phyloP scores from a whole-genome alignment of 2,329 filamentous ascomycete genomes.

The Coccinonectria pachysandricola region DNA sequence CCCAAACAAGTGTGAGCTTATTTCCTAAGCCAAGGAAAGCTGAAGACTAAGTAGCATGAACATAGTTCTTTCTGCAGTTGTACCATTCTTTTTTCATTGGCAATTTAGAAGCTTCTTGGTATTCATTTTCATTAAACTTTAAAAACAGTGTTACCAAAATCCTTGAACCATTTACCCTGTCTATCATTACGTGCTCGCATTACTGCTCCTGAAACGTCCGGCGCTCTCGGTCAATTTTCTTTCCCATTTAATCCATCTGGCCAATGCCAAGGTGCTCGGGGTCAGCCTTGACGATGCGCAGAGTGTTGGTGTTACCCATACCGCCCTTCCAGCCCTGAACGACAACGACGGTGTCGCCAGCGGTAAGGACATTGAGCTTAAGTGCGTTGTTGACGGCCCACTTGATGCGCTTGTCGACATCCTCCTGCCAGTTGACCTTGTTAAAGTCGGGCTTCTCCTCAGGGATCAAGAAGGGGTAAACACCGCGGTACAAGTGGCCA shows the following conservation, averaged over 20 bases:
- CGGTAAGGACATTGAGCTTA: conserved; percentile 63
- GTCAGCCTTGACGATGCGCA: conserved; percentile 53
- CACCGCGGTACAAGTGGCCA: conserved; percentile 90
- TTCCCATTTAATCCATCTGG: conserved; percentile 24
- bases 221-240: too few species aligned
- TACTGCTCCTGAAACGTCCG: too few species aligned
- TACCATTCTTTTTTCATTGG: too few species aligned
- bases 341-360: conserved; percentile 68
- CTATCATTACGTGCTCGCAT: conserved; percentile 22
- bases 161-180: conserved; percentile 18
- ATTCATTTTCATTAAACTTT: too few species aligned
- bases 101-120: too few species aligned
- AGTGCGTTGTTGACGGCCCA: conserved; percentile 88
- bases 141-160: too few species aligned
- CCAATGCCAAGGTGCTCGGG: conserved; percentile 48
- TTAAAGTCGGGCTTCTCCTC: conserved; percentile 92
- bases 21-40: too few species aligned
- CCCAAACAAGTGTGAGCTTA: too few species aligned
- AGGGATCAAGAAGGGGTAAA: conserved; percentile 93
- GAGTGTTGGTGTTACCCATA: conserved; percentile 84
- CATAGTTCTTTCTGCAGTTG: too few species aligned
- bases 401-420: conserved; percentile 94
- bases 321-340: conserved; percentile 88
- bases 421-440: conserved; percentile 93
- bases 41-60: too few species aligned